Base-by-base conservation (phyloP, 768 basidiomycete genomes). In the Galerina marginata region DNA sequence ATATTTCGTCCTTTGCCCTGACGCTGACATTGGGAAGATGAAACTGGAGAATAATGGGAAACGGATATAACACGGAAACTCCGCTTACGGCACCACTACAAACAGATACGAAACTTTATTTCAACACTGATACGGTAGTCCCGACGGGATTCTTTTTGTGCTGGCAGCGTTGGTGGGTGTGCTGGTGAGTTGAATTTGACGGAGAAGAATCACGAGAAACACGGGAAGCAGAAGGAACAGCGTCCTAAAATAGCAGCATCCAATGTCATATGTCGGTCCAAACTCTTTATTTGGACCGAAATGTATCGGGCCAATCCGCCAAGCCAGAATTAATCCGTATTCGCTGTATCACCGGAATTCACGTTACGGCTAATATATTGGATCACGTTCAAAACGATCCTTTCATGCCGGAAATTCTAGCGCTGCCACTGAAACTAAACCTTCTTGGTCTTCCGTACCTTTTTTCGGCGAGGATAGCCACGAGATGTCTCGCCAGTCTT, bases 381-480 rank as follows among this genome's bases (percentile, higher is more conserved):
- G 63, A 70, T 71, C 66, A 70, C 67, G 67, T 58, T 61, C 63
- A 60, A 65, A 40, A 48, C 65, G 71, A 72, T 76, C 73, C 71
- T 74, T 74, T 68, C 69, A 65, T 65, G 55, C 70, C 75, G 77
- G 73, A 73, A 74, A 72, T 67, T 43, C 71, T 75, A 75, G 72
- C 73, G 71, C 73, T 75, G 71, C 73, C 71, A 69, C 61, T 73
- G 70, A 66, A 61, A 69, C 62, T 73, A 72, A 65, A 57, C 69
- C 74, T 73, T 70, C 68, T 75, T 77, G 71, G 70, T 73, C 69
- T 58, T 61, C 72, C 67, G 72, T 78, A 58, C 77, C 76, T 74
- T 75, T 72, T 75, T 71, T 66, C 69, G 73, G 69, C 44, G n/a
- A 38, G 66, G 66, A 55, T 65, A 68, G 59, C 67, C 68, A 71